These are phyloP conservation scores for Diplodia scrobiculata DNA, from an alignment of 2,329 filamentous ascomycete species.

Conservation along the genomic window DNA sequence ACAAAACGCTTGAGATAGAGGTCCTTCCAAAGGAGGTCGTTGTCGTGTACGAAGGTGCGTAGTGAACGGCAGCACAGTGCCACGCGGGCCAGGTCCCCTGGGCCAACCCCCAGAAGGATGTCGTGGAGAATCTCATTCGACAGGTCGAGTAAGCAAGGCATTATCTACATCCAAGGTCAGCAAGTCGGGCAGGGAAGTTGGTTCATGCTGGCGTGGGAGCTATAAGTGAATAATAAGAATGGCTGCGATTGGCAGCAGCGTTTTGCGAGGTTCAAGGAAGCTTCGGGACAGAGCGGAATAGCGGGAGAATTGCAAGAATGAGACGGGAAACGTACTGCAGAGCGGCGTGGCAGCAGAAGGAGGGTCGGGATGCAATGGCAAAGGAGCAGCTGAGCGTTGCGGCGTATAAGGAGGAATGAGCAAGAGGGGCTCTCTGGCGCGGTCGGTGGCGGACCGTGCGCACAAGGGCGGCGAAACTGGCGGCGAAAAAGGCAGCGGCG, in stretches of 20 bases:
- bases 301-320: no score
- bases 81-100: conserved; percentile 19
- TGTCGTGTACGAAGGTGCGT: conserved; percentile 24
- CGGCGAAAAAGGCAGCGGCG: neutral
- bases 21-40: conserved; percentile 28
- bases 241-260: neutral
- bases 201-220: neutral
- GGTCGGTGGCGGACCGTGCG: neutral
- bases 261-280: neutral
- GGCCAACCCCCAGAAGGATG: conserved; percentile 11
- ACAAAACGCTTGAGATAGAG: conserved; percentile 21
- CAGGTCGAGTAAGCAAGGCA: conserved; percentile 25
- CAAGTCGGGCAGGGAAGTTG: neutral
- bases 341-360: neutral
- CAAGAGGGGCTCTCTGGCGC: conserved; percentile 8
- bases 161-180: neutral
- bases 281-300: neutral
- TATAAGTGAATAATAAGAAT: neutral
- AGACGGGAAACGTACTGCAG: neutral
- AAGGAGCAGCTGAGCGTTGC: neutral
- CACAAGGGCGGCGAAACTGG: neutral
- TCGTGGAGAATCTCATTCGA: conserved; percentile 29
- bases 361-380: neutral
- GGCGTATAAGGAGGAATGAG: conserved; percentile 10
- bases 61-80: conserved; percentile 24